phyloP scores from a whole-genome alignment of 2,329 filamentous ascomycete genomes.

The Clonostachys sp. region DNA sequence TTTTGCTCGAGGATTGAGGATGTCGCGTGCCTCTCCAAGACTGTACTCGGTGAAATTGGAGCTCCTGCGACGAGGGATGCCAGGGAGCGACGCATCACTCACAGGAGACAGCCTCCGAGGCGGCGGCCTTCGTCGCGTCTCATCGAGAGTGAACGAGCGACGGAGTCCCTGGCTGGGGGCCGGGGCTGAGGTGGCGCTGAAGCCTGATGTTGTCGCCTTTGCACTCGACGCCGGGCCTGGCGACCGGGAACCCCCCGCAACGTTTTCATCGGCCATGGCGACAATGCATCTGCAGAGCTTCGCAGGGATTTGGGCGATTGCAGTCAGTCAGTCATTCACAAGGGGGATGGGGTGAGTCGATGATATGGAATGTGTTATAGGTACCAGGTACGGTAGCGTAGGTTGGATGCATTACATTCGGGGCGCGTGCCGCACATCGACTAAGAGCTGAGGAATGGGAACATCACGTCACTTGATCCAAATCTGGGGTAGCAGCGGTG shows the following conservation, averaged over 20 bases:
- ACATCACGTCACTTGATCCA: too few species aligned
- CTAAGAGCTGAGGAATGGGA: too few species aligned
- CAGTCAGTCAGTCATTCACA: too few species aligned
- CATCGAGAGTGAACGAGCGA: conserved; percentile 33
- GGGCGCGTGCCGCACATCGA: too few species aligned
- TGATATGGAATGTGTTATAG: too few species aligned
- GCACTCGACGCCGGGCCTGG: conserved; percentile 2
- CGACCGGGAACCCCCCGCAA: neutral
- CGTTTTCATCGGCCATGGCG: neutral
- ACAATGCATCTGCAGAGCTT: too few species aligned
- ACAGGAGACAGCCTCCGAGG: conserved; percentile 14
- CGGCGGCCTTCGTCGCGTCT: conserved; percentile 17
- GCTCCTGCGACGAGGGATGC: conserved; percentile 54
- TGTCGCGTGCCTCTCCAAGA: conserved; percentile 63
- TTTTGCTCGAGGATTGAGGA: conserved; percentile 50
- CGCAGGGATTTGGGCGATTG: too few species aligned
- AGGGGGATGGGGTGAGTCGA: too few species aligned
- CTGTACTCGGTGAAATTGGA: conserved; percentile 77
- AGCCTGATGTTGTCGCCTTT: neutral
- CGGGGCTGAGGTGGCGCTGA: neutral
- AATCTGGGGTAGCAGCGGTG: too few species aligned
- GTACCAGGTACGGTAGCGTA: too few species aligned
- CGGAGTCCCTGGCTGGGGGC: conserved; percentile 29
- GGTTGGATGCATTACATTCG: too few species aligned
- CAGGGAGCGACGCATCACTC: conserved; percentile 10